Conservation (phyloP, 352 stramenopile genomes). For the Phytophthora niederhauseri region DNA sequence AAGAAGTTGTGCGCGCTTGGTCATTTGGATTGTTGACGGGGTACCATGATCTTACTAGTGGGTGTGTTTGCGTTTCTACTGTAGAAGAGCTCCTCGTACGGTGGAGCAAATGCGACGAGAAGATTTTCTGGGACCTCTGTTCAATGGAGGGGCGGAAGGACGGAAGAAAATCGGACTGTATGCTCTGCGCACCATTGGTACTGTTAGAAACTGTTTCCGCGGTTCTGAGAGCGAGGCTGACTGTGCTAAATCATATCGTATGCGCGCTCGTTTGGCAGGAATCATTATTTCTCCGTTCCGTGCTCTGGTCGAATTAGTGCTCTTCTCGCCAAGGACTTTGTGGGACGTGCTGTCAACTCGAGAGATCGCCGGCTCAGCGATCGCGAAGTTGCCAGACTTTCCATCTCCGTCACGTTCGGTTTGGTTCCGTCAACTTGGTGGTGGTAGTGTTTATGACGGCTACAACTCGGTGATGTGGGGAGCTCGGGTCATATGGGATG, state of each 20-base stretch:
- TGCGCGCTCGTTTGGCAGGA: slow-evolving; percentile 28
- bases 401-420: slow-evolving; percentile 35
- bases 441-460: slow-evolving; percentile 49
- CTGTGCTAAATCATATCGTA: background rate
- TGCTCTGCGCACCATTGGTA: slow-evolving; percentile 54
- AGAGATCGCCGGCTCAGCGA: slow-evolving; percentile 34
- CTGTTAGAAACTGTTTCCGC: background rate
- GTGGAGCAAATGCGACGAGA: slow-evolving; percentile 61
- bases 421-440: slow-evolving; percentile 69
- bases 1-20: slow-evolving; percentile 61
- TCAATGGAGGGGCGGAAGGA: slow-evolving; percentile 56
- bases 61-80: background rate
- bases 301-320: slow-evolving; percentile 49
- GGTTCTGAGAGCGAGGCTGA: background rate
- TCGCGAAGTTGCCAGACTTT: slow-evolving; percentile 46
- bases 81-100: slow-evolving; percentile 44
- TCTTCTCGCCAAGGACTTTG: slow-evolving; percentile 56
- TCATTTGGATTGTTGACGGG: background rate
- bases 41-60: slow-evolving; percentile 9
- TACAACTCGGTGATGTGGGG: slow-evolving; percentile 61
- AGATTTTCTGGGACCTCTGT: slow-evolving; percentile 68
- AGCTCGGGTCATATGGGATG: slow-evolving; percentile 64
- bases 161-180: slow-evolving; percentile 67
- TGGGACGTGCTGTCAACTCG: slow-evolving; percentile 40
- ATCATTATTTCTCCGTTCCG: slow-evolving; percentile 63